Evolutionary conservation across 768 basidiomycete genomes (phyloP).

Genomic region (Sutorius australiensis): DNA sequence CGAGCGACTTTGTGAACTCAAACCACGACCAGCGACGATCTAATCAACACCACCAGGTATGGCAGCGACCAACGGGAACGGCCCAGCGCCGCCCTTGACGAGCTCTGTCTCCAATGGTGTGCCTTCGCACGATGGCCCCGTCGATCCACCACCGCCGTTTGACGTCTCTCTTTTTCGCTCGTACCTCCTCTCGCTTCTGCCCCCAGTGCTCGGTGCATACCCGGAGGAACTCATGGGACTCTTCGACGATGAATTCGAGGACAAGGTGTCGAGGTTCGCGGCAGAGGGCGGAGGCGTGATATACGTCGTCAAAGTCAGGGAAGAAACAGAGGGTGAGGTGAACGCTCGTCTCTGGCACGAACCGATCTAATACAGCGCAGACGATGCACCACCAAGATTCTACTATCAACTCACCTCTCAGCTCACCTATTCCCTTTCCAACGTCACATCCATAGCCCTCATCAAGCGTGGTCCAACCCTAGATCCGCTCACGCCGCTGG

Average conservation of each 20-base stretch:
- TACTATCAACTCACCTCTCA: slow-evolving; percentile 67
- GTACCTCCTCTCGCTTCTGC: slow-evolving; percentile 70
- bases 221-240: slow-evolving; percentile 61
- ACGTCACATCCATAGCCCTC: slow-evolving; percentile 84
- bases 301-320: slow-evolving; percentile 77
- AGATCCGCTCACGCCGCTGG: slow-evolving; percentile 75
- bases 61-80: slow-evolving; percentile 24
- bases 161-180: slow-evolving; percentile 66
- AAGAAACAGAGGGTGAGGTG: slow-evolving; percentile 66
- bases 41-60: slow-evolving; percentile 4
- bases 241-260: slow-evolving; percentile 73
- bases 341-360: neutral
- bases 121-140: slow-evolving; percentile 27
- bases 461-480: slow-evolving; percentile 89
- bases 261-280: slow-evolving; percentile 72
- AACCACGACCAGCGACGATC: slow-evolving; percentile 17
- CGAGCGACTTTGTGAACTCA: neutral
- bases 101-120: slow-evolving; percentile 29
- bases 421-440: slow-evolving; percentile 74
- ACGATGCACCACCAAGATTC: slow-evolving; percentile 61
- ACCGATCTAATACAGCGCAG: slow-evolving; percentile 35
- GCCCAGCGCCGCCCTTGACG: slow-evolving; percentile 27
- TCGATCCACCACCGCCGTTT: slow-evolving; percentile 46
- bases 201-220: slow-evolving; percentile 75
- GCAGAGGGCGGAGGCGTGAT: slow-evolving; percentile 71